phyloP scores from a whole-genome alignment of 768 basidiomycete genomes.

The Tulasnella sp. region DNA sequence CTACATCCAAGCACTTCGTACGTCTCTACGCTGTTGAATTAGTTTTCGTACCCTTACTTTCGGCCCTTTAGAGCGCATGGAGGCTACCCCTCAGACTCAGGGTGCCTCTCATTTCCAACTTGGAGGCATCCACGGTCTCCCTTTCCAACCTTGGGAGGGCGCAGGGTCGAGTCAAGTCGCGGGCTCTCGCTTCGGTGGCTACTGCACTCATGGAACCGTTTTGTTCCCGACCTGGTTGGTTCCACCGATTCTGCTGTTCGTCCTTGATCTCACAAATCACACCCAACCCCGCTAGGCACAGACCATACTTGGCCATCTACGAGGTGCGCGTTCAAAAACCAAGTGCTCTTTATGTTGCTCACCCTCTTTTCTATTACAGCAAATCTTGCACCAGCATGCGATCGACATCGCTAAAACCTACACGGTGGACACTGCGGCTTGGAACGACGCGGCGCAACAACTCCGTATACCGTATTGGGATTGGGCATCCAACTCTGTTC shows the following conservation, averaged over 20 bases:
- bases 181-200: constrained; percentile 43
- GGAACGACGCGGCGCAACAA: constrained; percentile 40
- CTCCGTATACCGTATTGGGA: constrained; percentile 52
- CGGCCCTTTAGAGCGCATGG: constrained; percentile 34
- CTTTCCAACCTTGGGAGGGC: constrained; percentile 47
- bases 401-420: constrained; percentile 46
- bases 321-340: constrained; percentile 43
- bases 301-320: constrained; percentile 50
- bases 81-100: constrained; percentile 37
- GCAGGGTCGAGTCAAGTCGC: constrained; percentile 36
- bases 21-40: constrained; percentile 32
- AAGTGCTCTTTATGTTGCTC: neutral
- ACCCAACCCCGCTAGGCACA: constrained; percentile 54
- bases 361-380: constrained; percentile 39
- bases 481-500: constrained; percentile 45
- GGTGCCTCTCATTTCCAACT: constrained; percentile 47
- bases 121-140: constrained; percentile 52
- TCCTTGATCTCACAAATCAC: neutral
- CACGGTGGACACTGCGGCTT: constrained; percentile 32
- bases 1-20: constrained; percentile 51
- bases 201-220: constrained; percentile 53
- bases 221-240: constrained; percentile 35
- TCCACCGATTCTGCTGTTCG: neutral
- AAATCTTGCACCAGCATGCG: constrained; percentile 47
- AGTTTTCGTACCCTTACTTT: neutral